Evolutionary conservation across 164 flowering plant species (phyloP).

Genomic region (Magnolia officinalis): DNA sequence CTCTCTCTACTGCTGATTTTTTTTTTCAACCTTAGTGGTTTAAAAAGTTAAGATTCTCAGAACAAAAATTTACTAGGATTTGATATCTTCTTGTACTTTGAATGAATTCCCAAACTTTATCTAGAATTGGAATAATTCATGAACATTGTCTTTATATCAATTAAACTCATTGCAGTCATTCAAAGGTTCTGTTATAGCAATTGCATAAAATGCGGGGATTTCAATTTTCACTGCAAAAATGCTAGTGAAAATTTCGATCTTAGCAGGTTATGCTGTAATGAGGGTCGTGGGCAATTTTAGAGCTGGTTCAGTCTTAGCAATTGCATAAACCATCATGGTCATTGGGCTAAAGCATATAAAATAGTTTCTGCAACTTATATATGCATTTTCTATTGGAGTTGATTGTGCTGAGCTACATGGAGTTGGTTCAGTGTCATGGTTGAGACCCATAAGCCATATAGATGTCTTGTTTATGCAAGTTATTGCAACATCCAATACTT

Average conservation of each 20-base stretch:
- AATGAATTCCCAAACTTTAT: not conserved
- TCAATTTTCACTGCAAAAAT: not conserved
- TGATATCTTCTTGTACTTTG: not conserved
- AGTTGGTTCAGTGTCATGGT: no score
- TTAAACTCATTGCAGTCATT: not conserved
- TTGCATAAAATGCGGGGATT: not conserved
- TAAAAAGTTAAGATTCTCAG: not conserved
- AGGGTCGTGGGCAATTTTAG: conserved; percentile 48
- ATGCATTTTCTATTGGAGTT: no score
- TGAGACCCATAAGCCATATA: no score
- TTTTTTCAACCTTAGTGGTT: not conserved
- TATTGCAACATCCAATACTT: no score
- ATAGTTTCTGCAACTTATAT: no score
- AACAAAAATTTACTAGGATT: not conserved
- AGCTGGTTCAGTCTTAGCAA: no score
- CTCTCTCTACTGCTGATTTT: not conserved
- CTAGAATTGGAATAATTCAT: not conserved
- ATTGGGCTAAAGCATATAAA: no score
- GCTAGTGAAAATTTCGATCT: not conserved
- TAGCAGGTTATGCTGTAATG: conserved; percentile 49
- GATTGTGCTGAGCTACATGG: no score
- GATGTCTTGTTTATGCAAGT: no score
- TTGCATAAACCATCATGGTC: no score
- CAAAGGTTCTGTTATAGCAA: no score
- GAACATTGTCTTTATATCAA: not conserved